These are phyloP conservation scores for Pycnococcus provasolii DNA, from an alignment of 139 green algal genomes.

Conservation along the genomic window DNA sequence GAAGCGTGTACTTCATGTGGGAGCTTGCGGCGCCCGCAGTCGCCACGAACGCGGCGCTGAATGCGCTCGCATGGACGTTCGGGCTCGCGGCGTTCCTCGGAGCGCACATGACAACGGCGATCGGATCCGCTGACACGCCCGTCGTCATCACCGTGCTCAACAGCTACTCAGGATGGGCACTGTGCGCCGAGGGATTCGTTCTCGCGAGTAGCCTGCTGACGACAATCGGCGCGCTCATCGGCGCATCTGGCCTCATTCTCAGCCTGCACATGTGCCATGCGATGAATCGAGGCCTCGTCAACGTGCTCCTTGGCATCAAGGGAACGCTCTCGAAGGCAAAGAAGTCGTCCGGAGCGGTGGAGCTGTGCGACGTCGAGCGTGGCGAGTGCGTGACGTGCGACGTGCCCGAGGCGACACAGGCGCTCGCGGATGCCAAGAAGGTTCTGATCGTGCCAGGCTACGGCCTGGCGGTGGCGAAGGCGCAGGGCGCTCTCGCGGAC, in stretches of 20 bases:
- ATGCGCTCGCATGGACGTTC: not conserved
- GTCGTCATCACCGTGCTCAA: constrained; percentile 89
- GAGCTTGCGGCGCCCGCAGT: constrained; percentile 34
- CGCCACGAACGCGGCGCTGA: constrained; percentile 37
- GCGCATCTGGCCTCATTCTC: constrained; percentile 72
- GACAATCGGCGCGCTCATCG: constrained; percentile 72
- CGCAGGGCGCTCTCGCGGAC: constrained; percentile 25
- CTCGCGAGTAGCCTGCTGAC: constrained; percentile 63
- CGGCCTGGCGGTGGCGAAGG: constrained; percentile 27
- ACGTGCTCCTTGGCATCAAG: constrained; percentile 31
- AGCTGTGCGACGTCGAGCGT: constrained; percentile 16
- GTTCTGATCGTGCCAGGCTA: constrained; percentile 35
- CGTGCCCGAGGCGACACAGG: not conserved
- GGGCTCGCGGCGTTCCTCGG: constrained; percentile 44
- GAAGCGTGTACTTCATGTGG: not conserved
- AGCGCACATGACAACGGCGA: constrained; percentile 69
- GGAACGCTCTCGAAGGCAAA: constrained; percentile 1
- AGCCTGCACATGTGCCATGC: constrained; percentile 87
- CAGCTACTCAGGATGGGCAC: constrained; percentile 67
- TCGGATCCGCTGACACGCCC: constrained; percentile 77
- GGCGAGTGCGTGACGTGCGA: constrained; percentile 25
- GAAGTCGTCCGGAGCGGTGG: not conserved
- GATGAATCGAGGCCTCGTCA: constrained; percentile 76
- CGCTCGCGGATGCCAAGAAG: constrained; percentile 27
- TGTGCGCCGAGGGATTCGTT: constrained; percentile 57